Base-by-base conservation (phyloP, 2,329 filamentous ascomycete species). In the Fusarium sp. region DNA sequence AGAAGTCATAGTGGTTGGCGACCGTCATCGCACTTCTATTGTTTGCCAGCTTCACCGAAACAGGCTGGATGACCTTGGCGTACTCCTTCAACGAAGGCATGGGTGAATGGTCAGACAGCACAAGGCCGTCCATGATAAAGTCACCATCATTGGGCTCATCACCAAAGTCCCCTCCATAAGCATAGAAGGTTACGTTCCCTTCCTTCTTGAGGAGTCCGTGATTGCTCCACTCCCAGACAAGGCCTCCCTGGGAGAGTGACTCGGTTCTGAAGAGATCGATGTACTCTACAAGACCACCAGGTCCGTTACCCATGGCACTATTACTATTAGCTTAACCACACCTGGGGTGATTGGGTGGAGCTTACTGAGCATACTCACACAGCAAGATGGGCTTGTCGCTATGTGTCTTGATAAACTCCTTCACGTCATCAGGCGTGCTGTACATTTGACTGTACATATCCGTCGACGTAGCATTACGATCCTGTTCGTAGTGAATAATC, bases 361-460 rank as follows among this genome's bases (percentile, higher is more conserved):
- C 14, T 16, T 35, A 35, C 33, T 35, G 33, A 2, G 33, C 33
- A 35, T 35, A 35, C 5, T 35, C 33, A 2, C 86, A 88, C 45
- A 88, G 82, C 2, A 92, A 82, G 1, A 92, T 82, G 0, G 89
- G 90, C 78, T 91, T 88, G 3, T 74, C 63, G 0, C 21, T 38
- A 10, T 70, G 55, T 0, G 59, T 56, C 7, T 54, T 44, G 6
- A 69, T 42, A 11, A 60, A 67, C 7, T 63, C 49, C 5, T 56
- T 35, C 3, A 75, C 33, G 5, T 63, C 38, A 78, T 86, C 82
- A 1, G 90, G 80, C 0, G 84, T 82, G 0, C 88, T 84, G 69
- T 93, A 93, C 91, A 93, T 93, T 35, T 87, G 85, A 37, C 87
- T 90, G 77, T 87, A 90, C 75, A 93, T 86, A 73, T 93, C 91